A percentile compares a stretch with the other conserved stretches of the same genome.
phyloP scores from a whole-genome alignment of 2,329 filamentous ascomycete species.

The Fusarium sp. region DNA sequence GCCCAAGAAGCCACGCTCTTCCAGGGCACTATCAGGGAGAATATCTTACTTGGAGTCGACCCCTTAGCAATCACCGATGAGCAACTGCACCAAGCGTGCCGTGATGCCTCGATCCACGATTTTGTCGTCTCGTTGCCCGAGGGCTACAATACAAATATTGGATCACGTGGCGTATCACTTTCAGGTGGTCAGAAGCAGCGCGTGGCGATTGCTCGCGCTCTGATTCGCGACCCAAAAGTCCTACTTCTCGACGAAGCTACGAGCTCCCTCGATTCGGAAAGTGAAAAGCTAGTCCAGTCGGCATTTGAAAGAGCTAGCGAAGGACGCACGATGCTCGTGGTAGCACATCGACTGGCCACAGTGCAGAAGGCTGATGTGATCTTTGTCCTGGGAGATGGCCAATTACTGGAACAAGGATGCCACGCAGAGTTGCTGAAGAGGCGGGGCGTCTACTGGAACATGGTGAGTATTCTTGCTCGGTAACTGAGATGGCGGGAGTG shows the following conservation, averaged over 20 bases:
- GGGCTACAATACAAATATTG: constrained; percentile 74
- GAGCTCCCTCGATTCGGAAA: constrained; percentile 72
- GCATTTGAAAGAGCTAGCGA: constrained; percentile 72
- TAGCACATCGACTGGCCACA: constrained; percentile 80
- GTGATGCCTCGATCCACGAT: constrained; percentile 74
- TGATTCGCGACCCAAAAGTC: constrained; percentile 71
- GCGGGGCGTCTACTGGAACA: constrained; percentile 65
- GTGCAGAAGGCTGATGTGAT: constrained; percentile 84
- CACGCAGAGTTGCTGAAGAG: constrained; percentile 61
- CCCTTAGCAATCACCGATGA: constrained; percentile 62
- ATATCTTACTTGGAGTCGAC: constrained; percentile 72
- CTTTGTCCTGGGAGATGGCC: constrained; percentile 76
- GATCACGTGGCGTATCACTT: constrained; percentile 71
- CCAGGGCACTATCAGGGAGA: constrained; percentile 74
- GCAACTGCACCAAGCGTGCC: constrained; percentile 62
- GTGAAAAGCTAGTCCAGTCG: constrained; percentile 69
- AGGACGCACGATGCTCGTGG: constrained; percentile 74
- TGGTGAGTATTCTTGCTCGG: constrained; percentile 54
- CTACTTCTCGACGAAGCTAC: constrained; percentile 79
- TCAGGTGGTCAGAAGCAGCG: constrained; percentile 80
- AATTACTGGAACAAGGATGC: constrained; percentile 63
- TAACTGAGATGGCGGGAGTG: neutral
- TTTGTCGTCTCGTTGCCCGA: constrained; percentile 74
- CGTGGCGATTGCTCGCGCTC: constrained; percentile 73
- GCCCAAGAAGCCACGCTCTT: constrained; percentile 80